Conservation (phyloP, 805 yeast genomes). For the Barnettozyma vustinii region DNA sequence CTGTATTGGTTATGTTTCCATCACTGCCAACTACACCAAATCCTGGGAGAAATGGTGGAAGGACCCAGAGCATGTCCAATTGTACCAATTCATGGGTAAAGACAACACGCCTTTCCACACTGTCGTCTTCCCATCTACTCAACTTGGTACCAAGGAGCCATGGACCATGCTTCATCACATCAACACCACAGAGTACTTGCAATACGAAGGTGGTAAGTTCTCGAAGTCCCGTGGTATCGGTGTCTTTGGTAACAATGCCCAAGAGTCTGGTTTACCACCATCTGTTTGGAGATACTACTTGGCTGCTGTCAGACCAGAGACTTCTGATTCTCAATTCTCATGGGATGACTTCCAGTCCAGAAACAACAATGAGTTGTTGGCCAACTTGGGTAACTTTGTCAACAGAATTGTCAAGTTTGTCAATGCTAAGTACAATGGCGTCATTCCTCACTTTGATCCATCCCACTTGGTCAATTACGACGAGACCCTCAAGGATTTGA, state of each 20-base stretch:
- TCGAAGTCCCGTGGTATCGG: conserved; percentile 98
- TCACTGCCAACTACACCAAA: conserved; percentile 85
- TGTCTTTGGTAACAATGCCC: conserved; percentile 96
- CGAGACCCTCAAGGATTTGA: conserved; percentile 48
- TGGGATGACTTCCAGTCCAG: conserved; percentile 95
- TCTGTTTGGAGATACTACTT: conserved; percentile 98
- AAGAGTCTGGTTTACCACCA: conserved; percentile 84
- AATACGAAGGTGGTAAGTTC: conserved; percentile 97
- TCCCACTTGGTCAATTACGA: conserved; percentile 43
- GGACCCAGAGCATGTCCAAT: conserved; percentile 78
- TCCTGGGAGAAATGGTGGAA: conserved; percentile 93
- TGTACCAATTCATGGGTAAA: conserved; percentile 98
- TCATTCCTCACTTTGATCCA: conserved; percentile 63
- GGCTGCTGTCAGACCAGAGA: conserved; percentile 89
- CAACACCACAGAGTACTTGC: conserved; percentile 93
- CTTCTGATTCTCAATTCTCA: conserved; percentile 93
- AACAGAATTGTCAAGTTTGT: conserved; percentile 90
- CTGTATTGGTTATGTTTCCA: conserved; percentile 91
- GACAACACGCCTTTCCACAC: conserved; percentile 99
- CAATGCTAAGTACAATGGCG: conserved; percentile 87
- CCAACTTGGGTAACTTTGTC: conserved; percentile 94
- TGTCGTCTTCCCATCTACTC: conserved; percentile 93
- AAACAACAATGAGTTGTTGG: conserved; percentile 89
- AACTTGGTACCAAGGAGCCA: conserved; percentile 77
- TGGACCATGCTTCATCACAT: conserved; percentile 93